phyloP scores from a whole-genome alignment of 2,329 filamentous ascomycete species.

The Elsinoe perseae region DNA sequence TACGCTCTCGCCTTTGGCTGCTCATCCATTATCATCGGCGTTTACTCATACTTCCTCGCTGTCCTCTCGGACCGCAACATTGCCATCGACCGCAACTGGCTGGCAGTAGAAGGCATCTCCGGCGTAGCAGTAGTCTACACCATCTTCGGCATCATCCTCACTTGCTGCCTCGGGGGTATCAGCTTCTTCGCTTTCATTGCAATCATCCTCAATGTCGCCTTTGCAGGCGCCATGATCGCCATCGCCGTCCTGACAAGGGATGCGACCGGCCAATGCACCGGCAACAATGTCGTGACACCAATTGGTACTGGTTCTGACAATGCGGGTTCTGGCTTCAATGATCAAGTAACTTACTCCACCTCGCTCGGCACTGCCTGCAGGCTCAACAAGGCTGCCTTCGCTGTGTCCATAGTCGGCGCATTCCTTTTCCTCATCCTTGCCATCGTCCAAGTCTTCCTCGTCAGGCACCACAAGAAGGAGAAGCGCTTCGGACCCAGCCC shows the following conservation, averaged over 20 bases:
- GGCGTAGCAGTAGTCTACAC: conserved; percentile 70
- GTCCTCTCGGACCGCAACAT: conserved; percentile 59
- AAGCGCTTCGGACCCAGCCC: conserved; percentile 62
- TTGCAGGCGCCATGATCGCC: conserved; percentile 71
- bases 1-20: conserved; percentile 67
- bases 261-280: conserved; percentile 60
- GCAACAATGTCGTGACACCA: conserved; percentile 54
- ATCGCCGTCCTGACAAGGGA: conserved; percentile 66
- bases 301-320: conserved; percentile 57
- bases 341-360: conserved; percentile 38
- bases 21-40: conserved; percentile 58
- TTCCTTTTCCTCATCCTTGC: conserved; percentile 70
- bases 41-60: conserved; percentile 75
- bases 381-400: conserved; percentile 68
- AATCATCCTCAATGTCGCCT: conserved; percentile 68
- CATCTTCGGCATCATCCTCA: conserved; percentile 61
- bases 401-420: conserved; percentile 70
- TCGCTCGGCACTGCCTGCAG: conserved; percentile 57
- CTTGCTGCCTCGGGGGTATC: conserved; percentile 72
- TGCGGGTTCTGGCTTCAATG: conserved; percentile 41
- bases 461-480: conserved; percentile 64
- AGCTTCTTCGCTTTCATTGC: conserved; percentile 64
- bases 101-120: conserved; percentile 55
- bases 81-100: conserved; percentile 55
- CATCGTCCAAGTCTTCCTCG: conserved; percentile 58